Evolutionary conservation across 768 basidiomycete species (phyloP).

Genomic region (Paxillus rubicundulus): DNA sequence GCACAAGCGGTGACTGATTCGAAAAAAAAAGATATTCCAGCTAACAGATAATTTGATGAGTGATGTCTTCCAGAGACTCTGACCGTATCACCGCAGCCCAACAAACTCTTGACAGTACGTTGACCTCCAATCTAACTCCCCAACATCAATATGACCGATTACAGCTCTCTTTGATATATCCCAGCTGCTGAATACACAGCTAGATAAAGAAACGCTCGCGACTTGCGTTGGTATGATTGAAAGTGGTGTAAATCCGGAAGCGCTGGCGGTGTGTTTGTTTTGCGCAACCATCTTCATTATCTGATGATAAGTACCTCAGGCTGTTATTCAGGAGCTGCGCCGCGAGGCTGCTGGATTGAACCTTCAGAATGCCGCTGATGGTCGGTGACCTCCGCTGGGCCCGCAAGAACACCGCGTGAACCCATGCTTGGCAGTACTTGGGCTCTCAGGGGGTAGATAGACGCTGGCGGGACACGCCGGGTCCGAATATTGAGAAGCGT

Average conservation of each 20-base stretch:
- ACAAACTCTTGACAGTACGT: conserved; percentile 69
- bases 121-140: background rate
- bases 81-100: conserved; percentile 63
- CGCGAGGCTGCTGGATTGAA: conserved; percentile 55
- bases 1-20: too few species aligned
- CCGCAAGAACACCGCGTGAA: background rate
- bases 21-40: too few species aligned
- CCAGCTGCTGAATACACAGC: conserved; percentile 79
- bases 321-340: conserved; percentile 81
- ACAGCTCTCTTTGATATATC: conserved; percentile 85
- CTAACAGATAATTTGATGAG: background rate
- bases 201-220: conserved; percentile 89
- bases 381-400: conserved; percentile 16
- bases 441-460: background rate
- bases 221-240: conserved; percentile 93
- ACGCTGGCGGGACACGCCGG: background rate
- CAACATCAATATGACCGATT: conserved; percentile 2
- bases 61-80: conserved; percentile 48
- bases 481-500: background rate
- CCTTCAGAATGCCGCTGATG: conserved; percentile 25
- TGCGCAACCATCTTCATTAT: background rate
- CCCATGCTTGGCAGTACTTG: background rate
- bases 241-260: conserved; percentile 88
- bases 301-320: conserved; percentile 39
- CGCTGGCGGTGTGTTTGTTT: conserved; percentile 71